Percentiles rank a stretch among this genome's conserved stretches.
phyloP scores from a whole-genome alignment of 805 yeast species.

The Metschnikowia shivogae region DNA sequence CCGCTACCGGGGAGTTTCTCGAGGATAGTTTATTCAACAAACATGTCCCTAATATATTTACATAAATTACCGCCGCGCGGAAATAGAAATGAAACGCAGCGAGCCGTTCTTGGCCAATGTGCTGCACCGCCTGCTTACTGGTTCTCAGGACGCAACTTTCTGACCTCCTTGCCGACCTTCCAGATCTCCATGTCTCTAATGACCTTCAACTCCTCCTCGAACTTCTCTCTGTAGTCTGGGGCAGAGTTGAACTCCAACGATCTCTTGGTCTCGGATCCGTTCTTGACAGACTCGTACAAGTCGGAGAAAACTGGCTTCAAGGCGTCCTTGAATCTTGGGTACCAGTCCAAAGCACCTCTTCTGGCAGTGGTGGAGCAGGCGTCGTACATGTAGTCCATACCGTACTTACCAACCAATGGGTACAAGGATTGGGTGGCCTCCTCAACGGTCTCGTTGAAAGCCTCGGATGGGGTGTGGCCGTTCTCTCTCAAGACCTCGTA shows the following conservation, averaged over 20 bases:
- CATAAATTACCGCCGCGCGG: slow-evolving; percentile 9
- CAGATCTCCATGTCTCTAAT: slow-evolving; percentile 99
- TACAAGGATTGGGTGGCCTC: slow-evolving; percentile 99
- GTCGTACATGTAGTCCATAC: slow-evolving; percentile 99
- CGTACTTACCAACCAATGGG: slow-evolving; percentile 98
- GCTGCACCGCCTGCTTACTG: slow-evolving; percentile 44
- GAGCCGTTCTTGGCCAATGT: slow-evolving; percentile 40
- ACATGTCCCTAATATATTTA: slow-evolving; percentile 30
- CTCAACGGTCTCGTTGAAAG: slow-evolving; percentile 99
- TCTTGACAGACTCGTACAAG: slow-evolving; percentile 89
- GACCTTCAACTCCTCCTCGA: slow-evolving; percentile 86
- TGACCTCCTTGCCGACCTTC: slow-evolving; percentile 99
- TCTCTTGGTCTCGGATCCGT: slow-evolving; percentile 97
- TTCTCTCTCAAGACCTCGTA: slow-evolving; percentile 99
- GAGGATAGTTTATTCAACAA: slow-evolving; percentile 43
- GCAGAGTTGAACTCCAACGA: slow-evolving; percentile 98
- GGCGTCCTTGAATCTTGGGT: slow-evolving; percentile 98
- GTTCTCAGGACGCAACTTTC: slow-evolving; percentile 99
- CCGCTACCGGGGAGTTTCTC: background rate
- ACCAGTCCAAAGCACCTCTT: slow-evolving; percentile 99
- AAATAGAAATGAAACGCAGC: slow-evolving; percentile 16
- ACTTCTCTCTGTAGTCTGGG: slow-evolving; percentile 94
- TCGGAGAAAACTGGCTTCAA: slow-evolving; percentile 98
- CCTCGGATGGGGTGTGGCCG: slow-evolving; percentile 99
- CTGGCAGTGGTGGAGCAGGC: slow-evolving; percentile 99